These are phyloP conservation scores for Daldinia caldariorum DNA, from an alignment of 495 filamentous ascomycete genomes.

Conservation along the genomic window DNA sequence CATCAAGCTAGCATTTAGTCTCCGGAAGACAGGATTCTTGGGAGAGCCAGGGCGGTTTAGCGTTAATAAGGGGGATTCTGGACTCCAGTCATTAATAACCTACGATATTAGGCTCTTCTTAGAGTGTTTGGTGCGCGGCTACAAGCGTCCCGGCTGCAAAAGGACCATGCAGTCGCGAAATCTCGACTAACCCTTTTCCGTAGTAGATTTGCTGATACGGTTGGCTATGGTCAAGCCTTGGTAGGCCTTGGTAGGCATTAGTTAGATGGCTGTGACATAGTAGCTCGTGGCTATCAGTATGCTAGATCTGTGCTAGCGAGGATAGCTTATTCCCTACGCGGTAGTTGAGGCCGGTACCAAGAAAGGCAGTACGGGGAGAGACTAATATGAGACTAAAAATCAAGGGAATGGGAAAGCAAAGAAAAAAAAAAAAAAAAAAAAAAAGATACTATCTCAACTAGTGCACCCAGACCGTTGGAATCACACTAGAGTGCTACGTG, in stretches of 20 bases:
- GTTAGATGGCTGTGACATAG: slow-evolving; percentile 6
- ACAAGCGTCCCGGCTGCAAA: slow-evolving; percentile 39
- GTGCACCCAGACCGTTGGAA: slow-evolving; percentile 43
- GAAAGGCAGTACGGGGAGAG: slow-evolving; percentile 12
- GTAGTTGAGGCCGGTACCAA: slow-evolving; percentile 37
- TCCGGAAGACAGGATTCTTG: slow-evolving; percentile 25
- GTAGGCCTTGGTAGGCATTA: not conserved
- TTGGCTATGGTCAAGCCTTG: too few relatives aligned
- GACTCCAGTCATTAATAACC: slow-evolving; percentile 35
- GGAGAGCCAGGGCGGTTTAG: slow-evolving; percentile 8
- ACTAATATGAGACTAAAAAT: not conserved
- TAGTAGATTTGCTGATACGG: too few relatives aligned
- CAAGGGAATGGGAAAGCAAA: not conserved
- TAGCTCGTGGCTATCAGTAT: not conserved
- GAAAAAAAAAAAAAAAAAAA: not conserved
- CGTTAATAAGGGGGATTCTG: slow-evolving; percentile 26
- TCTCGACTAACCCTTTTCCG: not conserved
- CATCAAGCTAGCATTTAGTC: slow-evolving; percentile 30
- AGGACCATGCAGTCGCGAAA: slow-evolving; percentile 41
- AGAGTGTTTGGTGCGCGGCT: slow-evolving; percentile 37
- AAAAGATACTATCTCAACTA: slow-evolving; percentile 20
- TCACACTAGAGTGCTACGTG: slow-evolving; percentile 40
- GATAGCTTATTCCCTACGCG: slow-evolving; percentile 29
- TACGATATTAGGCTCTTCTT: slow-evolving; percentile 29
- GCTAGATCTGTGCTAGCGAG: slow-evolving; percentile 9